Evolutionary conservation across 768 basidiomycete species (phyloP), one percentile per base, ranked within the genome.

Genomic region (Mycena kentingensis): DNA sequence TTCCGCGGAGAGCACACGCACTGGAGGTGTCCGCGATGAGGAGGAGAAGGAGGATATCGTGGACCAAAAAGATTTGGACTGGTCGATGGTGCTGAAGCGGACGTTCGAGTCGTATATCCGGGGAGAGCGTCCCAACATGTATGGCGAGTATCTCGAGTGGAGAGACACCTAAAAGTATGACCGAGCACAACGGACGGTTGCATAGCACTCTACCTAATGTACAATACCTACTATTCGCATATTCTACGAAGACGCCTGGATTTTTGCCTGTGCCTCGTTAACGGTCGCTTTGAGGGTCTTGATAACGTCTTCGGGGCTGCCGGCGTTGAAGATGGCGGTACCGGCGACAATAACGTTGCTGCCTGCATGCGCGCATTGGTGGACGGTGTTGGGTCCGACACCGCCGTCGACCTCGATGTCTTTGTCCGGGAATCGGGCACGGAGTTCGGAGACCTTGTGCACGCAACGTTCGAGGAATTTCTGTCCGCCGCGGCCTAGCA

Each of bases 321-420:
- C 64, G 2, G 93, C 86, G 35, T 80, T 82, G 65, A 98, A 98
- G 55, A 99, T 88, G 5, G 96, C 94, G 6, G 95, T 98, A 12
- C 97, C 97, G 12, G 97, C 95, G 25, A 99, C 97, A 47, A 98
- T 93, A 59, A 99, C 94, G 64, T 99, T 99, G 71, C 93, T 94
- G 19, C 96, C 96, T 95, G 96, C 97, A 51, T 90, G 73, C 2
- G 97, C 95, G 63, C 97, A 98, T 47, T 77, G 77, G 63, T 80
- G 88, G 51, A 97, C 80, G 3, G 93, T 98, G 60, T 87, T 88
- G 4, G 90, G 89, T 5, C 93, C 89, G n/a, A 99, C 89, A 32
- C 97, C 97, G 27, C 97, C 97, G 67, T 99, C 97, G 45, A 99
- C 97, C 70, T 99, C 93, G 54, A 99, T 98, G 65, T 98, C 92